Conservation (phyloP, 2,329 filamentous ascomycete genomes). For the Beauveria asiatica region DNA sequence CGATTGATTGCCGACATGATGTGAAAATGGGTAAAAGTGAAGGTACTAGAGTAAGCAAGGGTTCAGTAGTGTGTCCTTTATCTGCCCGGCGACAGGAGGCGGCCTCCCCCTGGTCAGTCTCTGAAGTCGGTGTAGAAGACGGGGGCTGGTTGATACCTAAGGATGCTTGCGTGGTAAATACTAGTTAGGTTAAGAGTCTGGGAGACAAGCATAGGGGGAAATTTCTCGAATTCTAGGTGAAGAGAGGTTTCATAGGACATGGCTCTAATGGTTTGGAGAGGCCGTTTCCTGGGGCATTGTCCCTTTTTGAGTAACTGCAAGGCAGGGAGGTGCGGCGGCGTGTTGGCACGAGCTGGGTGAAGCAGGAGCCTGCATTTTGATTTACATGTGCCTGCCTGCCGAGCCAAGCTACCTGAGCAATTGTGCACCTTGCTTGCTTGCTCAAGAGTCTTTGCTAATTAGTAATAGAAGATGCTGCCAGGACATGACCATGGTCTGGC, state of each 20-base stretch:
- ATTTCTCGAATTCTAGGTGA: background rate
- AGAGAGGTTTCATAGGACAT: background rate
- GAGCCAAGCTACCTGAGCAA: background rate
- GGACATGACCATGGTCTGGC: background rate
- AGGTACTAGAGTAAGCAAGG: background rate
- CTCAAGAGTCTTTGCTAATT: background rate
- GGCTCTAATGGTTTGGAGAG: background rate
- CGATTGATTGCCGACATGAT: conserved; percentile 14
- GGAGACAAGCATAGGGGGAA: conserved; percentile 1
- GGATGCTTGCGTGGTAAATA: background rate
- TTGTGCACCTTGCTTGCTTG: background rate
- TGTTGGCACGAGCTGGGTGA: background rate
- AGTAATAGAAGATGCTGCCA: background rate
- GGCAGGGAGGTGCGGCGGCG: conserved; percentile 3
- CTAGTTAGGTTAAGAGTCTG: conserved; percentile 3
- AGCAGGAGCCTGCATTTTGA: conserved; percentile 2
- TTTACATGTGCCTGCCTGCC: conserved; percentile 6
- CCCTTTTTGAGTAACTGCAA: background rate
- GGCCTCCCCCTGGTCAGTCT: conserved; percentile 2
- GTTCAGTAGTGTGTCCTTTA: background rate
- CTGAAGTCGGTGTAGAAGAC: conserved; percentile 10
- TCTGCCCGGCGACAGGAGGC: background rate
- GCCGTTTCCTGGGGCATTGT: background rate
- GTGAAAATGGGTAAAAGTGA: background rate
- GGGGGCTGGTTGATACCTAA: conserved; percentile 9